Evolutionary conservation across 768 basidiomycete genomes (phyloP).

Genomic region (Pholiota microspora): DNA sequence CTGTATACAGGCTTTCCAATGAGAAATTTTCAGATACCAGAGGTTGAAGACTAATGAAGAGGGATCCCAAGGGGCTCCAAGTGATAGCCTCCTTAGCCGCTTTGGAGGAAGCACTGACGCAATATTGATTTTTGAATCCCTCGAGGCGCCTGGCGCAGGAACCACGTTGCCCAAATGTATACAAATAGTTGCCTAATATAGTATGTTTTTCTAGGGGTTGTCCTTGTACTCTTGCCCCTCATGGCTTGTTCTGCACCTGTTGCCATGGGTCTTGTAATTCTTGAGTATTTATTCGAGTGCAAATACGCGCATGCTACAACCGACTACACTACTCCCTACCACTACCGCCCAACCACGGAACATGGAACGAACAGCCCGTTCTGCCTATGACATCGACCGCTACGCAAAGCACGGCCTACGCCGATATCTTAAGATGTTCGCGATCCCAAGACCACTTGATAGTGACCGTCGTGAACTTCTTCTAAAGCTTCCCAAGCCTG

Average conservation of each 20-base stretch:
- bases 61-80: too few species aligned
- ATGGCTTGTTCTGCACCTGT: background rate
- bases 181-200: constrained; percentile 8
- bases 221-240: constrained; percentile 1
- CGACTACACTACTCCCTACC: background rate
- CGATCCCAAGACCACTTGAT: constrained; percentile 36
- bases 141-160: background rate
- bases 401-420: constrained; percentile 43
- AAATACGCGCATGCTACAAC: background rate
- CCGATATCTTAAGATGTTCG: constrained; percentile 44
- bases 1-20: background rate
- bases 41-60: background rate
- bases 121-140: too few species aligned
- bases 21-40: background rate
- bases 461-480: constrained; percentile 26
- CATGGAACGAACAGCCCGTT: constrained; percentile 17
- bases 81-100: too few species aligned
- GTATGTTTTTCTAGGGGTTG: background rate
- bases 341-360: background rate
- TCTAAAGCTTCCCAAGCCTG: constrained; percentile 27
- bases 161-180: background rate
- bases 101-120: too few species aligned
- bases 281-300: background rate
- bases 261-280: constrained; percentile 1
- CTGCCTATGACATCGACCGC: constrained; percentile 21